These are phyloP conservation scores for Tetrahymena malaccensis DNA, from an alignment of 73 alveolate species.

Conservation along the genomic window DNA sequence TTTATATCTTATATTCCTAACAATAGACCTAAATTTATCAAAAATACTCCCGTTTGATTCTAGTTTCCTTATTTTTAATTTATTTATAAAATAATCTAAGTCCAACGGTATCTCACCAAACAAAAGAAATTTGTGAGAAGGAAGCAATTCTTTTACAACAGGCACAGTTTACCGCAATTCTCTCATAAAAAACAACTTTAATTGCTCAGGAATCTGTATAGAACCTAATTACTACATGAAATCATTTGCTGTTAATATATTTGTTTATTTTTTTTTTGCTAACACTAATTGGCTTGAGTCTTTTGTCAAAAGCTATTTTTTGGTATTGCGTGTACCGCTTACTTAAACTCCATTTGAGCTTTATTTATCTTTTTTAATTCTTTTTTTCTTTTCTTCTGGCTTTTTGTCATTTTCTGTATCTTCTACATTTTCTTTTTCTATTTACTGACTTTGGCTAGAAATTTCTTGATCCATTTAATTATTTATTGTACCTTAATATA, in stretches of 20 bases:
- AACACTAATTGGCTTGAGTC: neutral
- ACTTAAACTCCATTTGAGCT: neutral
- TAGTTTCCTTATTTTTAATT: neutral
- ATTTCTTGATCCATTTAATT: neutral
- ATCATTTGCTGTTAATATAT: neutral
- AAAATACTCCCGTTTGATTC: neutral
- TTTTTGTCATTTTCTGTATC: neutral
- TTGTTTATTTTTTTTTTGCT: neutral
- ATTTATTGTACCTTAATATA: neutral
- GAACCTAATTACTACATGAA: neutral
- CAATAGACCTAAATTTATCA: neutral
- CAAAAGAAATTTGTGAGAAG: neutral
- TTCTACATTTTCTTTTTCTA: neutral
- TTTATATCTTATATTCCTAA: neutral
- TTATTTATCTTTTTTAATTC: neutral
- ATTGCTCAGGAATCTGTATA: neutral
- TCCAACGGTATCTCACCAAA: neutral
- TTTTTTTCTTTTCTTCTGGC: neutral
- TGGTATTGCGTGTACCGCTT: neutral
- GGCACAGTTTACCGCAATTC: neutral
- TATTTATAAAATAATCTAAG: neutral
- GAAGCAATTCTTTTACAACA: neutral
- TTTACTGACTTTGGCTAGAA: neutral
- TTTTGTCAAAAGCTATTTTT: neutral
- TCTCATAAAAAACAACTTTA: neutral